Percentiles rank a stretch among this genome's conserved stretches.
Evolutionary conservation across 108 stramenopile genomes (phyloP).

Genomic region (Conticribra guillardii): DNA sequence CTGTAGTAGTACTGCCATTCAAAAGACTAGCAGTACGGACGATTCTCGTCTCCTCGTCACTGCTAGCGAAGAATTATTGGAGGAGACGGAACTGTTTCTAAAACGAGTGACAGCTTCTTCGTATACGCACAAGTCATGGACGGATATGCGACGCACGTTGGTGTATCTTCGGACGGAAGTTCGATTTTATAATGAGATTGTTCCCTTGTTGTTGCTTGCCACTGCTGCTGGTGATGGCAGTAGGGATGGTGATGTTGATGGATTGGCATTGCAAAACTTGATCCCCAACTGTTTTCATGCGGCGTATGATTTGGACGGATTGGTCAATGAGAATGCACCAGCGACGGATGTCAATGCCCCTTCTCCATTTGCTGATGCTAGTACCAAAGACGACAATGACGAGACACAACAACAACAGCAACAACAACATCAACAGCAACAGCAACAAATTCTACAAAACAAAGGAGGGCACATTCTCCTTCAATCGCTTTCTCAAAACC

Average conservation of each 20-base stretch:
- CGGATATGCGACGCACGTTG: constrained; percentile 77
- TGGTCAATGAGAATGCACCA: constrained; percentile 60
- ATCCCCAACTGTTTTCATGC: constrained; percentile 54
- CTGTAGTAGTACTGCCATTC: too few relatives aligned
- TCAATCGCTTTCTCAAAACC: constrained; percentile 29
- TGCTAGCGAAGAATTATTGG: not conserved
- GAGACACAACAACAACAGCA: not conserved
- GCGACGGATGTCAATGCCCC: constrained; percentile 43
- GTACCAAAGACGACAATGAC: not conserved
- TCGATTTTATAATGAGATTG: constrained; percentile 73
- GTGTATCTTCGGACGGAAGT: constrained; percentile 76
- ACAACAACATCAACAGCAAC: not conserved
- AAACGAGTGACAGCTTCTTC: constrained; percentile 31
- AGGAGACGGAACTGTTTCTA: constrained; percentile 41
- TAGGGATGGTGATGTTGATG: constrained; percentile 1
- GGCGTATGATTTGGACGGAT: constrained; percentile 58
- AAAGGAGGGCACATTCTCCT: constrained; percentile 38
- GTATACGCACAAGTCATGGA: constrained; percentile 65
- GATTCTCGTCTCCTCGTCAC: not conserved
- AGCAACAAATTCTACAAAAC: constrained; percentile 5
- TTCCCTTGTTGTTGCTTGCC: constrained; percentile 57
- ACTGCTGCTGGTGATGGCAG: constrained; percentile 23
- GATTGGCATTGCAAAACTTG: constrained; percentile 1
- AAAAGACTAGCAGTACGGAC: not conserved
- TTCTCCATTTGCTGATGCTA: constrained; percentile 3